These are phyloP conservation scores for Dendrobium officinale DNA, from an alignment of 106 monocot genomes.

Conservation along the genomic window DNA sequence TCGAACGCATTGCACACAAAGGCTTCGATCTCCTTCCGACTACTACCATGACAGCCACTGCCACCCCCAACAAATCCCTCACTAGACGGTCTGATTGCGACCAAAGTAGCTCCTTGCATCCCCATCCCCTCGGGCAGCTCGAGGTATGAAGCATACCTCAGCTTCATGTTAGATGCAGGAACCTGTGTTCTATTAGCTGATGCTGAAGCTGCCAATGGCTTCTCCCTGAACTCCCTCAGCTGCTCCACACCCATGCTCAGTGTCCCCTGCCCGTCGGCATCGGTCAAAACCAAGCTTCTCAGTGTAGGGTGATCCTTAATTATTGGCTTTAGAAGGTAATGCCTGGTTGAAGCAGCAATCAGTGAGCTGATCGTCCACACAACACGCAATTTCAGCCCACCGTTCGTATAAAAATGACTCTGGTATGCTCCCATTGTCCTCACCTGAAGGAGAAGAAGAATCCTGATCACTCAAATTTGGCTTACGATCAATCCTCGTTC, in stretches of 20 bases:
- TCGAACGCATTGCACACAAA: constrained; percentile 63
- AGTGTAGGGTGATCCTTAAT: constrained; percentile 80
- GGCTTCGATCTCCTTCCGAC: constrained; percentile 37
- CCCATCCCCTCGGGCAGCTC: constrained; percentile 59
- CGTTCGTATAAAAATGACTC: constrained; percentile 85
- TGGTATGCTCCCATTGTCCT: constrained; percentile 74
- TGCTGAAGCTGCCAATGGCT: constrained; percentile 57
- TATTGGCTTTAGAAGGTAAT: constrained; percentile 59
- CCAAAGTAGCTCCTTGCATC: constrained; percentile 76
- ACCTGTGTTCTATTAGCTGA: constrained; percentile 71
- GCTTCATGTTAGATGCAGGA: constrained; percentile 71
- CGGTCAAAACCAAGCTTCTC: constrained; percentile 58
- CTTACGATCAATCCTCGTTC: constrained; percentile 34
- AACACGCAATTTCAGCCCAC: constrained; percentile 72
- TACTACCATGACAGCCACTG: constrained; percentile 5
- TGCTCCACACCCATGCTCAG: constrained; percentile 56
- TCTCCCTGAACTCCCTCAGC: constrained; percentile 78
- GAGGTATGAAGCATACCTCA: constrained; percentile 57
- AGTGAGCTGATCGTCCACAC: constrained; percentile 89
- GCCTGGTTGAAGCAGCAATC: constrained; percentile 80
- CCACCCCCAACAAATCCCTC: constrained; percentile 16
- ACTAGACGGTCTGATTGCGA: constrained; percentile 54
- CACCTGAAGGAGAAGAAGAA: not conserved
- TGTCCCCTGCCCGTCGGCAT: constrained; percentile 77
- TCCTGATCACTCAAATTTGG: constrained; percentile 13